These are phyloP conservation scores for Passiflora organensis DNA, from an alignment of 345 rosid species.

Conservation along the genomic window DNA sequence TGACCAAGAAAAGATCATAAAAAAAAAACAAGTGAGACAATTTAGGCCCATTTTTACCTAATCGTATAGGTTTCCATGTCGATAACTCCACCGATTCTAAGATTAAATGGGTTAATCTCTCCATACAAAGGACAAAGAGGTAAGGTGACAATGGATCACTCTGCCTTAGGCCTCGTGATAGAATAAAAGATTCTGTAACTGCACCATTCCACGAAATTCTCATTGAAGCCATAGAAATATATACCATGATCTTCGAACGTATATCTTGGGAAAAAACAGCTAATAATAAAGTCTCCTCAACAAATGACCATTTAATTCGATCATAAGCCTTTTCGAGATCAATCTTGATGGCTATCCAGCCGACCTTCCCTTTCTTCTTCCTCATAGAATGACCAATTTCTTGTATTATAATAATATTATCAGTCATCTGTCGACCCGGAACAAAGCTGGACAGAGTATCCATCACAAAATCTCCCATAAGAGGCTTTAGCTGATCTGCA, in stretches of 20 bases:
- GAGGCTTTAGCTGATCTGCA: not conserved
- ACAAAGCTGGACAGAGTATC: no score
- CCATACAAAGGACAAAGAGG: not conserved
- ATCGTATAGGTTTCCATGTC: no score
- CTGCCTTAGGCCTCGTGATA: not conserved
- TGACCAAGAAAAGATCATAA: no score
- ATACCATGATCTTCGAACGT: not conserved
- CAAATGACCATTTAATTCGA: not conserved
- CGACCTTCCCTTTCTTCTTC: not conserved
- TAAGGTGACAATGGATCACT: not conserved
- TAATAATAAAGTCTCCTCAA: not conserved
- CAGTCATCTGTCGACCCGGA: no score
- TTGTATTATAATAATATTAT: not conserved
- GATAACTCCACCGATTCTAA: no score
- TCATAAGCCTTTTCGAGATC: not conserved
- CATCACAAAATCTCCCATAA: not conserved
- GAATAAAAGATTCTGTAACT: not conserved
- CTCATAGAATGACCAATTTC: not conserved
- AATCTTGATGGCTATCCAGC: not conserved
- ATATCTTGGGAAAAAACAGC: rapidly evolving
- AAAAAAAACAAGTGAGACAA: no score
- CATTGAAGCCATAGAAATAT: not conserved
- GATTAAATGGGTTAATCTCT: not conserved
- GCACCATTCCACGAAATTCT: not conserved
- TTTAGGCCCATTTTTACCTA: no score